Base-by-base conservation (phyloP, 2,329 filamentous ascomycete species). In the Myriangium duriaei region DNA sequence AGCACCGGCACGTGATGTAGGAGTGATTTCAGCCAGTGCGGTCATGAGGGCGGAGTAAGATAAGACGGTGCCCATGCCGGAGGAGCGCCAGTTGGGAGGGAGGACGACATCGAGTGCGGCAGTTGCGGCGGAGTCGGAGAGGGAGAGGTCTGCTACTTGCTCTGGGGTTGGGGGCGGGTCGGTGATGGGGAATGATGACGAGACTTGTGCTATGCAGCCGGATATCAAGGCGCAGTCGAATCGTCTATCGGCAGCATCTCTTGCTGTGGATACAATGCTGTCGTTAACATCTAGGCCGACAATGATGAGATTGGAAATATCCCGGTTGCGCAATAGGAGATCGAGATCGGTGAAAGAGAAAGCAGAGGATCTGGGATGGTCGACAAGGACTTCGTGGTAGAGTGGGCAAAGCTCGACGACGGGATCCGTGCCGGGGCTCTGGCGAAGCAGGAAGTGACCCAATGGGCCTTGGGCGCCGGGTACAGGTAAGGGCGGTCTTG, bases 261-360 rank as follows among this genome's bases (percentile, higher is more conserved):
- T 16, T 10, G 32, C 36, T 2, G 36, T 39, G 12, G 30, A 29
- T 26, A 29, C 13, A 11, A 39, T 32, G n/a, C 36, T 33, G 18
- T 29, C 36, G n/a, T 39, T 39, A 11, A 39, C 36, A 18, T 30
- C 32, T 13, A 39, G 19, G 13, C 36, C 36, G 17, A 30, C 36
- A 24, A 39, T 39, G 29, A 39, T 39, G 16, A 39, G 13, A 17
- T 39, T 39, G 14, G 28, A 28, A 30, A 39, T 39, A 16, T 30
- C 30, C 3, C 36, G 30, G 13, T 39, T 39, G 12, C 36, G 29
- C 11, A 39, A 17, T 7, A 39, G 28, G 11, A 39, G 36, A 17
- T 39, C 36, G 12, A 39, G 12, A 17, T 39, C 36, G 21, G 36
- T 39, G 30, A 32, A 39, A 14, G 36, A 14, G 13, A 39, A 39